Evolutionary conservation across 805 yeast genomes (phyloP).

Genomic region (Metschnikowia lunata): DNA sequence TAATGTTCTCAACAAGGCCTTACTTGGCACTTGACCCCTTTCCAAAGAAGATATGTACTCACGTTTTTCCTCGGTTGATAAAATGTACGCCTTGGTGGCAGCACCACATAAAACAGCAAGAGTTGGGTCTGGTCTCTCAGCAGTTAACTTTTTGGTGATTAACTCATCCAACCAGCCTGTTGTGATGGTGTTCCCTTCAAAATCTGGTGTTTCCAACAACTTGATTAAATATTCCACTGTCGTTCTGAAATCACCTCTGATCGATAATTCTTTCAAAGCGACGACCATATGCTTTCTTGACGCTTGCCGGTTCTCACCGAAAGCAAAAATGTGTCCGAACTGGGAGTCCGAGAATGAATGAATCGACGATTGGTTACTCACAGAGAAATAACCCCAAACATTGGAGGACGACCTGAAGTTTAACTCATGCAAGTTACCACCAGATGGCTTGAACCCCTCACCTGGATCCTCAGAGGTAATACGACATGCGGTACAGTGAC

Average conservation of each 20-base stretch:
- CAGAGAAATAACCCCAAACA: conserved; percentile 99
- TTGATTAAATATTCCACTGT: conserved; percentile 96
- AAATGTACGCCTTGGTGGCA: conserved; percentile 87
- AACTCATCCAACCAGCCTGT: conserved; percentile 99
- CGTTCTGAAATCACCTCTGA: conserved; percentile 97
- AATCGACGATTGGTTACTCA: conserved; percentile 92
- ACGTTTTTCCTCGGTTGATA: conserved; percentile 62
- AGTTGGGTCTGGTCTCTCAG: conserved; percentile 91
- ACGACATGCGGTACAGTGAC: conserved; percentile 98
- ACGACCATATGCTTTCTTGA: conserved; percentile 99
- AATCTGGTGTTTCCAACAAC: conserved; percentile 91
- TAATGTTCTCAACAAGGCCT: conserved; percentile 74
- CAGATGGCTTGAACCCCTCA: conserved; percentile 98
- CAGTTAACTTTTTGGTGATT: conserved; percentile 87
- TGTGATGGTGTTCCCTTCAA: conserved; percentile 92
- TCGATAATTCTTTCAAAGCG: conserved; percentile 91
- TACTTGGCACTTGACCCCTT: conserved; percentile 92
- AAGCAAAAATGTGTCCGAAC: conserved; percentile 98
- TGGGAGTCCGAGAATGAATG: conserved; percentile 98
- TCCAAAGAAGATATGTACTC: conserved; percentile 77
- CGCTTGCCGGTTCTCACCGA: conserved; percentile 97
- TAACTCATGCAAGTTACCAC: conserved; percentile 93
- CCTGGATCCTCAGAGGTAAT: conserved; percentile 99
- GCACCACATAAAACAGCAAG: conserved; percentile 97
- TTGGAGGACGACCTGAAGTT: conserved; percentile 96